Conservation (phyloP, 805 yeast genomes). For the Grigorovia jiainica region DNA sequence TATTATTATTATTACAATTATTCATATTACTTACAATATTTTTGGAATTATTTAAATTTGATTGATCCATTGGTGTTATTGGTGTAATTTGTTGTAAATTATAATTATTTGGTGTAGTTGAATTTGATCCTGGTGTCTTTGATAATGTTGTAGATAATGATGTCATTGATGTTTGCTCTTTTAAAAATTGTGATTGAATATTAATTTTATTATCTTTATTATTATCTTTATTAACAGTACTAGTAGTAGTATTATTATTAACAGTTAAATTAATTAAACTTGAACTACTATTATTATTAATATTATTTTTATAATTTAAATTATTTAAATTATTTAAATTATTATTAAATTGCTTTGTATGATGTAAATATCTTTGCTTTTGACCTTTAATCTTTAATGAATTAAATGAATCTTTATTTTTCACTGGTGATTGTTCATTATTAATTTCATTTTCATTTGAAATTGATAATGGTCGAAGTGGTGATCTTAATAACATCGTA, state of each 20-base stretch:
- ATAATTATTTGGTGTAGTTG: constrained; percentile 15
- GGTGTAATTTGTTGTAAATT: constrained; percentile 14
- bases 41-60: constrained; percentile 5
- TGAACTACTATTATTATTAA: not conserved
- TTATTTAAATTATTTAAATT: too few relatives aligned
- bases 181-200: constrained; percentile 17
- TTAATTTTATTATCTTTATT: constrained; percentile 4
- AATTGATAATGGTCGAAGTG: constrained; percentile 14
- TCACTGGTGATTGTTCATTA: constrained; percentile 5
- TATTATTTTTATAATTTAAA: not conserved
- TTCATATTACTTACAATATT: constrained; percentile 4
- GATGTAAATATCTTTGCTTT: constrained; percentile 25
- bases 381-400: constrained; percentile 26
- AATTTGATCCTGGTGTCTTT: constrained; percentile 20
- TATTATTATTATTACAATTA: constrained; percentile 2
- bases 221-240: constrained; percentile 7
- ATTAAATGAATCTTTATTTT: constrained; percentile 12
- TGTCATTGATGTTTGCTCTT: constrained; percentile 18
- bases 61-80: constrained; percentile 15
- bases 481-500: constrained; percentile 10
- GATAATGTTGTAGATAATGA: constrained; percentile 21
- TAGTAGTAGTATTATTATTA: not conserved
- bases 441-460: not conserved
- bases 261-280: not conserved
- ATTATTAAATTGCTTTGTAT: constrained; percentile 20